These are phyloP conservation scores for Agrocybe praecox DNA, from an alignment of 768 basidiomycete species.

Conservation along the genomic window DNA sequence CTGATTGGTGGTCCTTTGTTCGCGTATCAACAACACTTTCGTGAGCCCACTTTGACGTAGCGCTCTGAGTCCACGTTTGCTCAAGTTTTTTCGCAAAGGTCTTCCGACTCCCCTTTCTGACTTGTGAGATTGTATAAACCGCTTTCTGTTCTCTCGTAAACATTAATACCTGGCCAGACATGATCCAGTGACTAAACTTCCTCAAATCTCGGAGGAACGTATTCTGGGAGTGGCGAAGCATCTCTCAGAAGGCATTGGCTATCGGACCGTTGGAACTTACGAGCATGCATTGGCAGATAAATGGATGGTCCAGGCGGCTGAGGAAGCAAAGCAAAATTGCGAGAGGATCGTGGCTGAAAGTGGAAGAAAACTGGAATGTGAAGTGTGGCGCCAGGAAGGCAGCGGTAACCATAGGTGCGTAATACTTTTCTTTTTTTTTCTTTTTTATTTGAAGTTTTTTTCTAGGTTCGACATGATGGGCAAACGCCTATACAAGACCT, in stretches of 20 bases:
- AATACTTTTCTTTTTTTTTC: background rate
- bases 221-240: constrained; percentile 66
- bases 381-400: constrained; percentile 89
- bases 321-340: constrained; percentile 63
- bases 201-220: constrained; percentile 72
- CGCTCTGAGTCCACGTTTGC: background rate
- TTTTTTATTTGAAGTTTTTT: background rate
- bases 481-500: constrained; percentile 82
- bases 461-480: constrained; percentile 93
- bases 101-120: constrained; percentile 58
- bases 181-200: constrained; percentile 56
- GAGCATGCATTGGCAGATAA: constrained; percentile 86
- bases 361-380: constrained; percentile 77
- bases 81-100: constrained; percentile 33
- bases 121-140: constrained; percentile 39
- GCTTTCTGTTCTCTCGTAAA: background rate
- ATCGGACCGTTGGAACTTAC: constrained; percentile 86
- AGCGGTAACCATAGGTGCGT: constrained; percentile 85
- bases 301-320: constrained; percentile 76
- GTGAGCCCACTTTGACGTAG: constrained; percentile 31
- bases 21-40: constrained; percentile 49
- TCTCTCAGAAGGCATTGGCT: constrained; percentile 87
- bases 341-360: constrained; percentile 47
- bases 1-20: constrained; percentile 51
- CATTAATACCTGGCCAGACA: constrained; percentile 24